Evolutionary conservation across 2,329 filamentous ascomycete genomes (phyloP), one percentile per base, ranked within the genome.

Genomic region (Trichoderma breve): DNA sequence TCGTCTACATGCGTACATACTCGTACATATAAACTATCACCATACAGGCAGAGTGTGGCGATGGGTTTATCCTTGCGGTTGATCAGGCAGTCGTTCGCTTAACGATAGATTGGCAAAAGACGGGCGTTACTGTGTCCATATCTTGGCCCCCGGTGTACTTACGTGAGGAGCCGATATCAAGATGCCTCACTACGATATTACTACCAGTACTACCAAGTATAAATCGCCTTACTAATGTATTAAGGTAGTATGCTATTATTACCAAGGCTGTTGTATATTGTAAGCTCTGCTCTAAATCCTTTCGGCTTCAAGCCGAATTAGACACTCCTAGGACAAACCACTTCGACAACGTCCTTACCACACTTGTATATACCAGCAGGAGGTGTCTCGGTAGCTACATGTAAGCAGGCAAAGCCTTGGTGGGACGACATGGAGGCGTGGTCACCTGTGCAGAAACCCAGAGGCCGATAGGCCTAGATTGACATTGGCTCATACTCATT

Each of bases 341-440:
- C 12, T 32, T 14, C 57, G 3, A 30, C 28, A 14, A 7, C 57
- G 6, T 21, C 30, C 28, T 53, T 53, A 24, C 47, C 11, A 53
- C 1, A 53, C 21, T 24, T n/a, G 53, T 57, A 28, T 30, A 15
- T 43, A 26, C 21, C 21, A 53, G 32, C 26, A 53, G 65, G 24
- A 60, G 51, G 36, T 47, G 57, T 70, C 66, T 70, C 57, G 57
- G 57, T 12, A 69, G 47, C 21, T 53, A 53, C 47, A 53, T 53
- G 47, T 53, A 53, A 53, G 47, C 47, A 36, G 66, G 66, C 36
- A 57, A 24, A 51, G 57, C 39, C 28, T 61, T 51, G 28, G 66
- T 70, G 57, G 66, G 57, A 70, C 57, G 66, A 53, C 66, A 61
- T 70, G 55, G 66, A 51, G 55, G 57, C 39, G 30, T n/a, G 66